Base-by-base conservation (phyloP, 2,329 filamentous ascomycete species). In the Ceratocystis destructans region DNA sequence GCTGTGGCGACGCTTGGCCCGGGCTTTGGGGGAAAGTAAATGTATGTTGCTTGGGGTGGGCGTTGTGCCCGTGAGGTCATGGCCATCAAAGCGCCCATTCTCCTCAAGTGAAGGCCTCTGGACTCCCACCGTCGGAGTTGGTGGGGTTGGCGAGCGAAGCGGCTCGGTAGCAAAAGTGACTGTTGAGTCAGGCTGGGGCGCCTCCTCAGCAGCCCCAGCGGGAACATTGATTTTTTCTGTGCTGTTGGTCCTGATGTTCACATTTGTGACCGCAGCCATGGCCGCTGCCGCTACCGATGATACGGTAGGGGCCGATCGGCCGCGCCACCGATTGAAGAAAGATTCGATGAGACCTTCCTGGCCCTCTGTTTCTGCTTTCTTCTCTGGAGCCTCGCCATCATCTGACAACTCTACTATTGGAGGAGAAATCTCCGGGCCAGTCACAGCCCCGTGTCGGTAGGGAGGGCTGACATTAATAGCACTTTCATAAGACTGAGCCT, bases 311-410 rank as follows among this genome's bases (percentile, higher is more conserved):
- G 6, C 45, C 20, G 41, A 28, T 8, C 65, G 61, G 2, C 65
- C 61, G 17, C 61, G 46, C 65, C 65, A 67, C 25, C 65, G 20
- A 22, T 28, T 64, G 20, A 67, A 22, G 25, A 67, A 64, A 28
- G 46, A 50, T 28, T 31, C 41, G n/a, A 67, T 57, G 20, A 67
- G 33, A 10, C 61, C 61, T 37, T 67, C 65, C 20, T 50, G 61
- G 6, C 17, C 22, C 15, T 57, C 65, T 10, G n/a, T 12, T 12
- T 57, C 65, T 10, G 6, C 4, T 12, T 33, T 5, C 48, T 64
- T 33, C 17, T 59, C 25, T 4, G 17, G n/a, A 7, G 15, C 2
- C 45, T 62, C 22, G 15, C 31, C 22, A 7, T 45, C 20, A 5
- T 67, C 48, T 8, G 55, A 33, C 10, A 31, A 37, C 55, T 31